phyloP scores from a whole-genome alignment of 768 basidiomycete species.

The Tulasnella sp. region DNA sequence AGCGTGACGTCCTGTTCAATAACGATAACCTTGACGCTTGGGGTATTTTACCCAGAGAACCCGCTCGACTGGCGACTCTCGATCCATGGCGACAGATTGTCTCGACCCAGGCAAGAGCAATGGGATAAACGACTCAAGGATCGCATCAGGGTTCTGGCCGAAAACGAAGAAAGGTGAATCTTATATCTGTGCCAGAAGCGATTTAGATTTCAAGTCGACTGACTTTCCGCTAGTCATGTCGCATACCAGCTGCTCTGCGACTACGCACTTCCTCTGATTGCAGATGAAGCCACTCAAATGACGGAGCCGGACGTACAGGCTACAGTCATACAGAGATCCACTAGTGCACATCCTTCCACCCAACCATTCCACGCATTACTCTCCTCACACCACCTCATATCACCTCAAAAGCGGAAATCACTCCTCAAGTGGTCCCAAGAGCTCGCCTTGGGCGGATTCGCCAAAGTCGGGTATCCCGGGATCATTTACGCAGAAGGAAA shows the following conservation, averaged over 20 bases:
- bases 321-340: not conserved
- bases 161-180: not conserved
- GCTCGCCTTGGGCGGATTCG: constrained; percentile 48
- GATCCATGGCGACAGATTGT: constrained; percentile 27
- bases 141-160: not conserved
- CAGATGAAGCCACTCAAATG: constrained; percentile 28
- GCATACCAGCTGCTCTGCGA: constrained; percentile 47
- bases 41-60: constrained; percentile 36
- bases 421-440: constrained; percentile 41
- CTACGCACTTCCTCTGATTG: constrained; percentile 46
- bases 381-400: constrained; percentile 61
- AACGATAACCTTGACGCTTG: constrained; percentile 33
- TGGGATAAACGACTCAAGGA: not conserved
- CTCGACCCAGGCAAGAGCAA: constrained; percentile 23
- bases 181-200: not conserved
- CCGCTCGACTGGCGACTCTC: constrained; percentile 40
- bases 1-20: not conserved
- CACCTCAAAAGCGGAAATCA: constrained; percentile 49
- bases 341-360: not conserved
- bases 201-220: not conserved
- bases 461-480: constrained; percentile 66
- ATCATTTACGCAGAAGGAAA: constrained; percentile 59
- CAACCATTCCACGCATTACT: constrained; percentile 47
- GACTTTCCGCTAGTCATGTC: constrained; percentile 37
- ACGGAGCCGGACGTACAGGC: not conserved